Evolutionary conservation across 2,329 filamentous ascomycete species (phyloP).

Genomic region (Penicillium concentricum): DNA sequence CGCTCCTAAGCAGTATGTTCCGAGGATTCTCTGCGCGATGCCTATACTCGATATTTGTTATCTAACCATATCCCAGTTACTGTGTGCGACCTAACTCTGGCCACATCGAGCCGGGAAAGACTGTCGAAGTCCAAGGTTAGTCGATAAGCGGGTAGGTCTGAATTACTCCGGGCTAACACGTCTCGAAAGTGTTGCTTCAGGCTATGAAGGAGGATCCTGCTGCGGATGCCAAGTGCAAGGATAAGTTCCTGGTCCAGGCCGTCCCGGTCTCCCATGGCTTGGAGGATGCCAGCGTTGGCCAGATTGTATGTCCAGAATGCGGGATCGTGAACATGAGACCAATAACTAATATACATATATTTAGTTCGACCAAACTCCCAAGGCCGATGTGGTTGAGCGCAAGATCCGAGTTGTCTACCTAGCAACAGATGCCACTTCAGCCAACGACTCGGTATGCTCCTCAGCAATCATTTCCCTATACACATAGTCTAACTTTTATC

Average conservation of each 20-base stretch:
- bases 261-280: conserved; percentile 79
- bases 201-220: conserved; percentile 96
- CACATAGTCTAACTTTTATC: conserved; percentile 6
- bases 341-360: conserved; percentile 17
- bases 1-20: conserved; percentile 90
- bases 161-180: conserved; percentile 24
- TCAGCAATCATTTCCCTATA: neutral
- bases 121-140: conserved; percentile 89
- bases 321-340: neutral
- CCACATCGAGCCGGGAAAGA: conserved; percentile 83
- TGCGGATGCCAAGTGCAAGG: conserved; percentile 81
- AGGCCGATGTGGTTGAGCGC: conserved; percentile 78
- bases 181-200: conserved; percentile 76
- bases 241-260: conserved; percentile 97
- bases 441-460: conserved; percentile 39
- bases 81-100: conserved; percentile 97
- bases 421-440: conserved; percentile 54
- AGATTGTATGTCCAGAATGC: conserved; percentile 63
- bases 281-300: conserved; percentile 75
- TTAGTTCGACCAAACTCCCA: conserved; percentile 75
- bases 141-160: conserved; percentile 1
- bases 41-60: conserved; percentile 3
- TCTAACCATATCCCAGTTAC: conserved; percentile 63
- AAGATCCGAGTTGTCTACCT: conserved; percentile 94
- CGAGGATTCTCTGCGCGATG: conserved; percentile 20